Conservation (phyloP, 441 rosid species). For the Dalechampia spathulata region DNA sequence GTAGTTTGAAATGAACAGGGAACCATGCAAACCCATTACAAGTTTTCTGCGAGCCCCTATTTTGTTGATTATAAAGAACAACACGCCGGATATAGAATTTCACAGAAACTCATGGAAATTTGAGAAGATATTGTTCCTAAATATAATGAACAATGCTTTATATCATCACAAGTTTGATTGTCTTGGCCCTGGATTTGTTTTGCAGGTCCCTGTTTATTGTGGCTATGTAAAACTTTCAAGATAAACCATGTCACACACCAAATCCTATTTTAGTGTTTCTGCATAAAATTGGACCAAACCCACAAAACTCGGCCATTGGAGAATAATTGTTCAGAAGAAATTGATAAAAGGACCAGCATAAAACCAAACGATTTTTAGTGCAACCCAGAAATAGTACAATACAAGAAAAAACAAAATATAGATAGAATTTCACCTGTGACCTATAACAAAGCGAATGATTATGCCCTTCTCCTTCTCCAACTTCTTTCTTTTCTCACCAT, state of each 20-base stretch:
- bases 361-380: too few relatives aligned
- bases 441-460: constrained; percentile 75
- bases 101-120: neutral
- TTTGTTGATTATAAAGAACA: too few relatives aligned
- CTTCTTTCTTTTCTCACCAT: constrained; percentile 60
- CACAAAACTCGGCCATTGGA: neutral
- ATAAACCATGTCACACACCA: neutral
- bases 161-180: neutral
- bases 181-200: neutral
- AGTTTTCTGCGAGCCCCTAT: too few relatives aligned
- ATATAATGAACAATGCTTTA: neutral
- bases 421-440: constrained; percentile 54
- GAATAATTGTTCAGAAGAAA: too few relatives aligned
- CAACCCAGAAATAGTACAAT: too few relatives aligned
- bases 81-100: too few relatives aligned
- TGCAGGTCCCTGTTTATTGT: neutral
- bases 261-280: too few relatives aligned
- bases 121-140: neutral
- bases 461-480: constrained; percentile 76
- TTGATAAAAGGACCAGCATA: too few relatives aligned
- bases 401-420: neutral
- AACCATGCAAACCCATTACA: neutral
- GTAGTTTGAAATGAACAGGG: neutral
- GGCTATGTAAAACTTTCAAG: neutral
- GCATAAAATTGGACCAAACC: too few relatives aligned